phyloP scores from a whole-genome alignment of 1,284 basidiomycete genomes.

The Cutaneotrichosporon arboriforme region DNA sequence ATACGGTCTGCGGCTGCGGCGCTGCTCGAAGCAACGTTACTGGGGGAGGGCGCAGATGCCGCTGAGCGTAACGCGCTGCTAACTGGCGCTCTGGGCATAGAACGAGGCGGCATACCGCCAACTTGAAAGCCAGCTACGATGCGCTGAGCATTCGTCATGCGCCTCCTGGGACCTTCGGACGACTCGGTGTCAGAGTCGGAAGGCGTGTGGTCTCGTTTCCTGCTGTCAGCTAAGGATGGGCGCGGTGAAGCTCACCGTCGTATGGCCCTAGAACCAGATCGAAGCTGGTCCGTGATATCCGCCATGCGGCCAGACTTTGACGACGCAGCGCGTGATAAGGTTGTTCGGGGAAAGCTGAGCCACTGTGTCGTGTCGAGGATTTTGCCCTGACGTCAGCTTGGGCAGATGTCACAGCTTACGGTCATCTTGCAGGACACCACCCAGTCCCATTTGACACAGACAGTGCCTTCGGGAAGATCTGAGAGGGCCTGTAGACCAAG shows the following conservation, averaged over 20 bases:
- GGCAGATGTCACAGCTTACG: constrained; percentile 15
- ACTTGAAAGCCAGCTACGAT: background rate
- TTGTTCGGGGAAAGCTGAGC: constrained; percentile 30
- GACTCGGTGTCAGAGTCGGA: constrained; percentile 39
- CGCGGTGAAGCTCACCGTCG: constrained; percentile 14
- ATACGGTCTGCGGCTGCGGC: constrained; percentile 3
- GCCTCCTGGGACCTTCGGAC: constrained; percentile 1
- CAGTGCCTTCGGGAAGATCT: constrained; percentile 34
- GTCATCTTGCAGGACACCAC: constrained; percentile 29
- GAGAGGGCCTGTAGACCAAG: constrained; percentile 31
- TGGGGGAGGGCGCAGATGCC: background rate
- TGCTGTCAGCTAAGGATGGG: constrained; percentile 1
- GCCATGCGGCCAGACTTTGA: constrained; percentile 10
- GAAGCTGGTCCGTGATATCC: constrained; percentile 28
- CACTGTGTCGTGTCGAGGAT: constrained; percentile 23
- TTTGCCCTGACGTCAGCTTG: constrained; percentile 14
- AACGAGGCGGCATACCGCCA: background rate
- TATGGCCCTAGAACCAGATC: constrained; percentile 14
- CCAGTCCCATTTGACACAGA: constrained; percentile 41
- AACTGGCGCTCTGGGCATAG: background rate
- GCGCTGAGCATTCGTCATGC: background rate
- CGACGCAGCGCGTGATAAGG: constrained; percentile 5
- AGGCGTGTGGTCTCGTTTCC: constrained; percentile 20
- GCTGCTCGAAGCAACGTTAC: background rate
- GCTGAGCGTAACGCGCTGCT: background rate